Conservation (phyloP, 2,329 filamentous ascomycete species). For the Xylaria multiplex region DNA sequence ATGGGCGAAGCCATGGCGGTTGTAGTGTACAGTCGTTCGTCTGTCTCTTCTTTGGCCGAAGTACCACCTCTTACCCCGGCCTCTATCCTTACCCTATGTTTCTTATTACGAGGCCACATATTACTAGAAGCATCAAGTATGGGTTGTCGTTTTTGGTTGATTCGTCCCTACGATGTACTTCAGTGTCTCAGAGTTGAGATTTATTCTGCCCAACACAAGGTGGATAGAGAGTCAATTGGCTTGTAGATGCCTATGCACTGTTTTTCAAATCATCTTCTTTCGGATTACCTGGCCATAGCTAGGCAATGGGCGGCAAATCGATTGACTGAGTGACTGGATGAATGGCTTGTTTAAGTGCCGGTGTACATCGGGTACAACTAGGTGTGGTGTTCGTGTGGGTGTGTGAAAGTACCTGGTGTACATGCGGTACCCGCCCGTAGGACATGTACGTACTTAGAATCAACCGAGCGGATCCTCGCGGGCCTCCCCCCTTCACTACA, state of each 20-base stretch:
- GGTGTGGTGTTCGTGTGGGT: background rate
- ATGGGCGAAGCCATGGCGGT: slow-evolving; percentile 10
- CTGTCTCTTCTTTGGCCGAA: slow-evolving; percentile 13
- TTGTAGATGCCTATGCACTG: slow-evolving; percentile 11
- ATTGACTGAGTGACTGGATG: background rate
- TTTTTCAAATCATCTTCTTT: slow-evolving; percentile 4
- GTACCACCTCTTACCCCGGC: slow-evolving; percentile 18
- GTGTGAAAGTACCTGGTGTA: background rate
- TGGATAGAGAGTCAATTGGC: slow-evolving; percentile 4
- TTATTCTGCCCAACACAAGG: slow-evolving; percentile 12
- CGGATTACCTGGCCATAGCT: background rate
- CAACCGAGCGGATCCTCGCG: no score
- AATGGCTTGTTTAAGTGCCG: slow-evolving; percentile 3
- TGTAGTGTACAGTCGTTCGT: background rate
- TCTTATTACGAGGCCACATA: slow-evolving; percentile 20
- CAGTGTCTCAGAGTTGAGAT: slow-evolving; percentile 21
- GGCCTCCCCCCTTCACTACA: background rate
- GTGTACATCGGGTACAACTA: background rate
- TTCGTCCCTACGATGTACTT: background rate
- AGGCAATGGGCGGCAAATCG: background rate
- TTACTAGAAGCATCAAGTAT: slow-evolving; percentile 9
- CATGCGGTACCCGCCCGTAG: no score
- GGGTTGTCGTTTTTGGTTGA: slow-evolving; percentile 11
- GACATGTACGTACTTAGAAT: no score
- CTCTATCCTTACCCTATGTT: slow-evolving; percentile 5